A percentile compares a stretch with the other conserved stretches of the same genome.
phyloP scores from a whole-genome alignment of 306 rosid genomes.

The Alnus rubra region DNA sequence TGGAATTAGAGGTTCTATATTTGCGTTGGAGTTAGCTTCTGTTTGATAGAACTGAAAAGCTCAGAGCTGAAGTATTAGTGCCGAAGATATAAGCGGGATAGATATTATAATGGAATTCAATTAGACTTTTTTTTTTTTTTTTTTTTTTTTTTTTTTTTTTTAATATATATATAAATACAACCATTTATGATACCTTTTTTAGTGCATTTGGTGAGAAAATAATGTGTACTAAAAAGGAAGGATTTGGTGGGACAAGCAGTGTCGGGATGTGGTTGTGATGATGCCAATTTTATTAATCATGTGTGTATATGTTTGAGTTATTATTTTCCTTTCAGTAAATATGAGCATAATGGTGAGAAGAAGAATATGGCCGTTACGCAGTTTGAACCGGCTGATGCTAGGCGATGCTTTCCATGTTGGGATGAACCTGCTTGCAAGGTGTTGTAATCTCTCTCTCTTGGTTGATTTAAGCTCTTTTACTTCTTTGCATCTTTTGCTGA shows the following conservation, averaged over 20 bases:
- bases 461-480: neutral
- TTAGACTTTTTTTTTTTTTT: neutral
- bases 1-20: neutral
- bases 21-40: neutral
- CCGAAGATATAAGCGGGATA: too few relatives aligned
- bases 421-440: constrained; percentile 99
- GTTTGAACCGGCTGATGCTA: constrained; percentile 97
- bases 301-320: neutral
- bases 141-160: too few relatives aligned
- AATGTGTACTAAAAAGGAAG: too few relatives aligned
- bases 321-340: constrained; percentile 41
- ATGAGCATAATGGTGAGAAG: constrained; percentile 79
- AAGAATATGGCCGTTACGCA: constrained; percentile 96
- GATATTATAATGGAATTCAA: too few relatives aligned
- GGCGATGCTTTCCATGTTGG: constrained; percentile 99
- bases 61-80: too few relatives aligned
- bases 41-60: too few relatives aligned
- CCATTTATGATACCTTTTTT: too few relatives aligned
- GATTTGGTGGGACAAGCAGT: too few relatives aligned
- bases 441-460: too few relatives aligned
- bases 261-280: too few relatives aligned
- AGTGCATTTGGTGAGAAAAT: too few relatives aligned
- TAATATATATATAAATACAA: too few relatives aligned
- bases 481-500: neutral
- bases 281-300: neutral